Percentiles rank a stretch among this genome's conserved stretches.
Conservation (phyloP, 257 asterid species). For the Perilla frutescens region DNA sequence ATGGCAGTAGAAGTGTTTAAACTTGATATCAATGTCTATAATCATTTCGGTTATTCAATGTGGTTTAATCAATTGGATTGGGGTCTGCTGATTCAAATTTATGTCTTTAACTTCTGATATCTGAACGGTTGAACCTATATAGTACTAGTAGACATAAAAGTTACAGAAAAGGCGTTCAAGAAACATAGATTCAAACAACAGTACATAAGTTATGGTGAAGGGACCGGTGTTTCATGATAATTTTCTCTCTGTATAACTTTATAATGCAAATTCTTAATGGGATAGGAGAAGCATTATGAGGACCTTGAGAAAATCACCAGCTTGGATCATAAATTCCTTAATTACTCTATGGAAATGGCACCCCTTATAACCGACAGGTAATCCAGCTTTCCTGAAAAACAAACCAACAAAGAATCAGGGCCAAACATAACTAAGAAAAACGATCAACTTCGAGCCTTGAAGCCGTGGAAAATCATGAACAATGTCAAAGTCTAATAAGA, state of each 20-base stretch:
- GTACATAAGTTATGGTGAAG: slow-evolving; percentile 8
- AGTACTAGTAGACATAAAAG: not conserved
- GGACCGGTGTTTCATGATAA: not conserved
- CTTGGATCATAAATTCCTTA: slow-evolving; percentile 96
- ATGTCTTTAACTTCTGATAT: not conserved
- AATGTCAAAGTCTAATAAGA: not conserved
- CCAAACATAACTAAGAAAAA: not conserved
- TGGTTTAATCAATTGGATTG: slow-evolving; percentile 19
- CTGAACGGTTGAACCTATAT: slow-evolving; percentile 12
- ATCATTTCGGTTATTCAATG: not conserved
- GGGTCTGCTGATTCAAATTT: not conserved
- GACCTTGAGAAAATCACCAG: slow-evolving; percentile 97
- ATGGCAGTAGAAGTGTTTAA: not conserved
- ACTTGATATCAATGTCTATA: not conserved
- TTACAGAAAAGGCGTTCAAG: not conserved
- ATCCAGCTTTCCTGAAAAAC: slow-evolving; percentile 77
- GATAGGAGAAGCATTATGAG: slow-evolving; percentile 6
- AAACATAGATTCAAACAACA: not conserved
- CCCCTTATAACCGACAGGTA: slow-evolving; percentile 87
- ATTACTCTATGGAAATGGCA: slow-evolving; percentile 96
- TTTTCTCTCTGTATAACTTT: not conserved
- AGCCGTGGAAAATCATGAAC: not conserved
- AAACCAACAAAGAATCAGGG: slow-evolving; percentile 35
- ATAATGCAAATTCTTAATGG: slow-evolving; percentile 9
- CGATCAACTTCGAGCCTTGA: not conserved